These are phyloP conservation scores for Nectriaceae sp. DNA, from an alignment of 2,329 filamentous ascomycete genomes.

Conservation along the genomic window DNA sequence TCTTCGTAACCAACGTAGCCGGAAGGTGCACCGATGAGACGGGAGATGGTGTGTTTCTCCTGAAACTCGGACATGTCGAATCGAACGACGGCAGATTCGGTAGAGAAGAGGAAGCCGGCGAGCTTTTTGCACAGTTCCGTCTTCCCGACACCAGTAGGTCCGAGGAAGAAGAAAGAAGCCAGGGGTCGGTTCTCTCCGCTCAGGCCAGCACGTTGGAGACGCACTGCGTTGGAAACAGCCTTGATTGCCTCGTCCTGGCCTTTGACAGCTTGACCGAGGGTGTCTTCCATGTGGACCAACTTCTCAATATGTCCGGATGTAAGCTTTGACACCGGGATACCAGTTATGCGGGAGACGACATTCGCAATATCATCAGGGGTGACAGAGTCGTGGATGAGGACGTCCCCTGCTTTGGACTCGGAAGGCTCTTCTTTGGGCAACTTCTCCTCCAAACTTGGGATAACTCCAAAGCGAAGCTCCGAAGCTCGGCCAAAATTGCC, in stretches of 20 bases:
- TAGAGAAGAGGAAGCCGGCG: constrained; percentile 89
- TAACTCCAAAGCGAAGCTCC: constrained; percentile 84
- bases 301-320: constrained; percentile 95
- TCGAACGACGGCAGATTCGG: constrained; percentile 83
- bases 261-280: constrained; percentile 77
- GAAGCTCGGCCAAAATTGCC: constrained; percentile 91
- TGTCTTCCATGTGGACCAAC: constrained; percentile 93
- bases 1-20: constrained; percentile 98
- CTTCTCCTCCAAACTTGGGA: constrained; percentile 77
- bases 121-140: constrained; percentile 97
- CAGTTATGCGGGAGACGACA: constrained; percentile 88
- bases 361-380: constrained; percentile 91
- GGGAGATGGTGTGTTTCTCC: constrained; percentile 93
- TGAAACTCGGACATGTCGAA: constrained; percentile 99
- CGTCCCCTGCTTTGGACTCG: constrained; percentile 43
- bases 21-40: constrained; percentile 88
- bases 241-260: constrained; percentile 93
- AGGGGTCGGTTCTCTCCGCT: constrained; percentile 89
- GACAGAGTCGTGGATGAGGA: constrained; percentile 90
- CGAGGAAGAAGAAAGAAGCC: constrained; percentile 96
- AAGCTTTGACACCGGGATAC: constrained; percentile 89
- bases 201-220: constrained; percentile 89
- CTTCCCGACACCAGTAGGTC: constrained; percentile 95
- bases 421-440: constrained; percentile 69
- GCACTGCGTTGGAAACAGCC: constrained; percentile 88